A percentile compares a stretch with the other conserved stretches of the same genome.
Conservation (phyloP, 352 stramenopile species). For the Phytophthora lateralis region DNA sequence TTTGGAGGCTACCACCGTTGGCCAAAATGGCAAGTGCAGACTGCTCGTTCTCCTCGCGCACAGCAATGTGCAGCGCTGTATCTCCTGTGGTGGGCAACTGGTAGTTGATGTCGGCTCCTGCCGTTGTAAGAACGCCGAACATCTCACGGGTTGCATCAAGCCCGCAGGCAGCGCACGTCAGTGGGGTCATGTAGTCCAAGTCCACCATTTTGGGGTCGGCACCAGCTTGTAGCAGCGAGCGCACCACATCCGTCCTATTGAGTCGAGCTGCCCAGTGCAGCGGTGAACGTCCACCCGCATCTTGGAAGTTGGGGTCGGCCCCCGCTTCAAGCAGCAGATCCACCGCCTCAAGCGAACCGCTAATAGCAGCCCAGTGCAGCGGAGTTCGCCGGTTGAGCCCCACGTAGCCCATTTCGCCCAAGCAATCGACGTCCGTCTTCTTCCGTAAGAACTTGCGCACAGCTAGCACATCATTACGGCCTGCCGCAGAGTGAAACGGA, state of each 20-base stretch:
- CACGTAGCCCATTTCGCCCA: constrained; percentile 83
- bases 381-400: constrained; percentile 81
- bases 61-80: constrained; percentile 76
- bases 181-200: constrained; percentile 65
- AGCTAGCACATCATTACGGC: constrained; percentile 52
- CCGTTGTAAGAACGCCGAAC: constrained; percentile 53
- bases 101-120: constrained; percentile 80
- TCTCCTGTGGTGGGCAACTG: constrained; percentile 63
- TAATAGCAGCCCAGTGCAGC: constrained; percentile 82
- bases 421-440: constrained; percentile 61
- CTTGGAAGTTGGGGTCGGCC: constrained; percentile 80
- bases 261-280: constrained; percentile 80
- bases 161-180: constrained; percentile 67
- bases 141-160: constrained; percentile 53
- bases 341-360: constrained; percentile 55
- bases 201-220: constrained; percentile 58
- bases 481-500: constrained; percentile 74
- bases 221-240: constrained; percentile 45
- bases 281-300: constrained; percentile 65
- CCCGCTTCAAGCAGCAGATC: constrained; percentile 72
- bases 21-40: constrained; percentile 73
- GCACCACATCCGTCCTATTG: constrained; percentile 61
- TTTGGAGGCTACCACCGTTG: constrained; percentile 74
- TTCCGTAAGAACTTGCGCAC: constrained; percentile 75
- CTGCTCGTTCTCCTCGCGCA: constrained; percentile 66